Conservation (phyloP, 805 yeast genomes). For the Zygotorulaspora chibaensis region DNA sequence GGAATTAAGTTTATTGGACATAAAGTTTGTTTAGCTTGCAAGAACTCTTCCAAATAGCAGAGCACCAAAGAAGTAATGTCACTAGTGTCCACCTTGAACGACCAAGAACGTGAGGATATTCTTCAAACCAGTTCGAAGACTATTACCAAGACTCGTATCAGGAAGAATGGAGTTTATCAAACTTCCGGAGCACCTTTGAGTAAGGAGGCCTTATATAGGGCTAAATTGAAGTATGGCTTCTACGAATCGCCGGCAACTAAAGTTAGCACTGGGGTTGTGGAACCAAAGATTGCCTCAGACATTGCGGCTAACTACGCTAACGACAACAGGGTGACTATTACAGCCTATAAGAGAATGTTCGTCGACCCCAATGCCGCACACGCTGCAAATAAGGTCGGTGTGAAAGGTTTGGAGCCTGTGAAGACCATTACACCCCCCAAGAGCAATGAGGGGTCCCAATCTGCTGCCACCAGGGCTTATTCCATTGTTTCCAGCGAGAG, state of each 20-base stretch:
- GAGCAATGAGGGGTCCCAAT: slow-evolving; percentile 12
- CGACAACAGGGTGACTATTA: slow-evolving; percentile 56
- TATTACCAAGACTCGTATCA: not conserved
- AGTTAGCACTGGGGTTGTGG: slow-evolving; percentile 55
- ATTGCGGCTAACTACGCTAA: slow-evolving; percentile 76
- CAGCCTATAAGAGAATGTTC: slow-evolving; percentile 52
- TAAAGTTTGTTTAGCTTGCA: not conserved
- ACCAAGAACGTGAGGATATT: slow-evolving; percentile 11
- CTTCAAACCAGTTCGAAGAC: slow-evolving; percentile 3
- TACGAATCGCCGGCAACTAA: slow-evolving; percentile 47
- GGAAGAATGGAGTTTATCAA: slow-evolving; percentile 50
- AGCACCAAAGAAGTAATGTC: slow-evolving; percentile 23
- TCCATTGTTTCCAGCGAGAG: slow-evolving; percentile 19
- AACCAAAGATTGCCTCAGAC: slow-evolving; percentile 55
- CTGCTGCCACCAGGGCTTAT: slow-evolving; percentile 34
- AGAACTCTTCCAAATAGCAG: not conserved
- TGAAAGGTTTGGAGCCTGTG: slow-evolving; percentile 10
- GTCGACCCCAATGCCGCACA: slow-evolving; percentile 33
- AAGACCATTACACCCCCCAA: slow-evolving; percentile 6
- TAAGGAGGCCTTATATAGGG: slow-evolving; percentile 70
- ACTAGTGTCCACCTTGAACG: slow-evolving; percentile 28
- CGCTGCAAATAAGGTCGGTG: slow-evolving; percentile 29
- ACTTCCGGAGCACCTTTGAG: slow-evolving; percentile 67
- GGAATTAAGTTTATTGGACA: not conserved
- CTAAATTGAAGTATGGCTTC: slow-evolving; percentile 65